Evolutionary conservation across 805 yeast species (phyloP).

Genomic region (Ogataea allantospora): DNA sequence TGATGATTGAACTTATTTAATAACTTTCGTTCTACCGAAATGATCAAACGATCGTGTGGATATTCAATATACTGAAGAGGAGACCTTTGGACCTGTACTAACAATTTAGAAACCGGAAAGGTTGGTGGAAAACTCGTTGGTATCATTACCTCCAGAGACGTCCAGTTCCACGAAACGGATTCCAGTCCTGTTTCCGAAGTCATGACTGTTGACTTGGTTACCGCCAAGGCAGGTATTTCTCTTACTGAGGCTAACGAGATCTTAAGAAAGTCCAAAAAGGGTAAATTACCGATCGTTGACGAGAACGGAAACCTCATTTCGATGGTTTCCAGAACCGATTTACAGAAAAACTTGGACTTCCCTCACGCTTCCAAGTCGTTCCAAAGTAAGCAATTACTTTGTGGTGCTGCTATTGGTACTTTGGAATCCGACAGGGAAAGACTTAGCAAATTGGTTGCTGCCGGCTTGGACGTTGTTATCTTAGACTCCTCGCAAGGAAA

Average conservation of each 20-base stretch:
- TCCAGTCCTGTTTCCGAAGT: slow-evolving; percentile 62
- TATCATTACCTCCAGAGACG: slow-evolving; percentile 94
- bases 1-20: slow-evolving; percentile 56
- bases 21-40: slow-evolving; percentile 99
- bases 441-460: slow-evolving; percentile 79
- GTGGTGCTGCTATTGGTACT: slow-evolving; percentile 99
- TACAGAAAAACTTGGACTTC: slow-evolving; percentile 90
- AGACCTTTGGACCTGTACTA: slow-evolving; percentile 8
- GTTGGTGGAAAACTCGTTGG: slow-evolving; percentile 90
- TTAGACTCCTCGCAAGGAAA: slow-evolving; percentile 97
- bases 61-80: slow-evolving; percentile 43
- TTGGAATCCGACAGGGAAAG: slow-evolving; percentile 85
- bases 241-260: slow-evolving; percentile 86
- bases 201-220: slow-evolving; percentile 87
- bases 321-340: slow-evolving; percentile 90
- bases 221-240: slow-evolving; percentile 79
- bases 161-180: slow-evolving; percentile 86
- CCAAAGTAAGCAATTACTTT: slow-evolving; percentile 88
- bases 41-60: slow-evolving; percentile 98
- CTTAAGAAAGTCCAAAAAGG: slow-evolving; percentile 90
- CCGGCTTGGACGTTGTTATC: slow-evolving; percentile 95
- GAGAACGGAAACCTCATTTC: slow-evolving; percentile 72
- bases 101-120: slow-evolving; percentile 70
- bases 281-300: slow-evolving; percentile 94
- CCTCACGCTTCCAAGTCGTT: slow-evolving; percentile 95